Conservation (phyloP, 306 rosid species). For the Cicer yamashitae region DNA sequence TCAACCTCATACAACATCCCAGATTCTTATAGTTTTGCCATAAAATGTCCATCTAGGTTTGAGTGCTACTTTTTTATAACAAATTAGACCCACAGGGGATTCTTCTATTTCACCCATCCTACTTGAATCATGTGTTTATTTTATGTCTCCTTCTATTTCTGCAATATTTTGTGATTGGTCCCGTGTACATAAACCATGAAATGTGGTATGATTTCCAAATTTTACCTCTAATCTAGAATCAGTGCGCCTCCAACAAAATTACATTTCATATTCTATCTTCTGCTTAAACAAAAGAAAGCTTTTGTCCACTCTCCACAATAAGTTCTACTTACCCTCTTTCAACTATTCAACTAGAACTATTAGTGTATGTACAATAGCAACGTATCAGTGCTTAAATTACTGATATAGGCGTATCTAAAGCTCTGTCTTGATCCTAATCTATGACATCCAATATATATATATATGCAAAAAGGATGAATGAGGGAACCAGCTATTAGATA, state of each 20-base stretch:
- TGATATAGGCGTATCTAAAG: background rate
- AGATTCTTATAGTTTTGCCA: background rate
- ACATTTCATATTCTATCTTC: background rate
- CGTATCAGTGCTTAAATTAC: background rate
- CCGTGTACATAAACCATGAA: no score
- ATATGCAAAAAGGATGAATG: background rate
- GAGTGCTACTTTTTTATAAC: no score
- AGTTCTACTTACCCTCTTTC: background rate
- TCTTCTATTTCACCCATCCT: no score
- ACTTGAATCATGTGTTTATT: no score
- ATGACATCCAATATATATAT: background rate
- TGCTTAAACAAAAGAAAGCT: constrained; percentile 10
- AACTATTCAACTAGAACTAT: background rate
- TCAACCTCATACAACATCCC: background rate
- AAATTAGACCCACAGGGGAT: no score
- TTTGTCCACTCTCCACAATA: background rate
- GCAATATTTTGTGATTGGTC: no score
- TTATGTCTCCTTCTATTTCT: no score
- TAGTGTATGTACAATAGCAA: constrained; percentile 4
- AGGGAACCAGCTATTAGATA: background rate
- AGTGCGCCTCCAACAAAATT: background rate
- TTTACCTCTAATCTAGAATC: constrained; percentile 1
- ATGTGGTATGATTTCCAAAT: background rate
- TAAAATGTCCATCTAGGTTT: background rate
- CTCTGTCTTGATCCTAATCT: background rate